phyloP scores from a whole-genome alignment of 2,329 filamentous ascomycete genomes.

The Coniella vitis region DNA sequence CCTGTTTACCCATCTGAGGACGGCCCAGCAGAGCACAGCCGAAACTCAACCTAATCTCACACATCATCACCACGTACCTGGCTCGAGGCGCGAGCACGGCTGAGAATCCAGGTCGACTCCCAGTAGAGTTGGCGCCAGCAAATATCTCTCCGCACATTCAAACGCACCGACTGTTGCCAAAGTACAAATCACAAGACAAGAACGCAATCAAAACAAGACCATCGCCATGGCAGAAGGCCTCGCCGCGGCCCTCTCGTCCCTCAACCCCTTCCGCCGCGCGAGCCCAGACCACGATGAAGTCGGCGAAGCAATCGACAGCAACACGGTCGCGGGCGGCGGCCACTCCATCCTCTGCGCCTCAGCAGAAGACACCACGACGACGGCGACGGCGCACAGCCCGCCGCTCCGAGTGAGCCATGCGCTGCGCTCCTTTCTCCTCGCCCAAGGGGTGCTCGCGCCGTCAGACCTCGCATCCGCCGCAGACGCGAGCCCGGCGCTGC shows the following conservation, averaged over 20 bases:
- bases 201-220: neutral
- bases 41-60: too few relatives aligned
- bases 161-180: too few relatives aligned
- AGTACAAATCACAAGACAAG: too few relatives aligned
- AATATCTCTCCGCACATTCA: too few relatives aligned
- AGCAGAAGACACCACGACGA: too few relatives aligned
- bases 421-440: conserved; percentile 47
- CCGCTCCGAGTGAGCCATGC: conserved; percentile 54
- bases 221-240: conserved; percentile 7
- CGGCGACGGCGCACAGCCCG: conserved; percentile 30
- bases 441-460: conserved; percentile 43
- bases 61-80: too few relatives aligned
- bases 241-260: conserved; percentile 23
- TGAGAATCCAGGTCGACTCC: too few relatives aligned
- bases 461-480: conserved; percentile 39
- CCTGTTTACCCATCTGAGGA: too few relatives aligned
- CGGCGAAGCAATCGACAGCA: conserved; percentile 44
- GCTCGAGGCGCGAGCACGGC: too few relatives aligned
- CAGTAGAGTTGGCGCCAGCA: too few relatives aligned
- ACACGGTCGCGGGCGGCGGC: conserved; percentile 52
- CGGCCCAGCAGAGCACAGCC: too few relatives aligned
- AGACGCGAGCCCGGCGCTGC: conserved; percentile 38
- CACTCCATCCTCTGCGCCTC: conserved; percentile 38
- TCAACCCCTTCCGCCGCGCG: conserved; percentile 31
- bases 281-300: conserved; percentile 38